Conservation (phyloP, 352 stramenopile species). For the Phytopythium boreale region DNA sequence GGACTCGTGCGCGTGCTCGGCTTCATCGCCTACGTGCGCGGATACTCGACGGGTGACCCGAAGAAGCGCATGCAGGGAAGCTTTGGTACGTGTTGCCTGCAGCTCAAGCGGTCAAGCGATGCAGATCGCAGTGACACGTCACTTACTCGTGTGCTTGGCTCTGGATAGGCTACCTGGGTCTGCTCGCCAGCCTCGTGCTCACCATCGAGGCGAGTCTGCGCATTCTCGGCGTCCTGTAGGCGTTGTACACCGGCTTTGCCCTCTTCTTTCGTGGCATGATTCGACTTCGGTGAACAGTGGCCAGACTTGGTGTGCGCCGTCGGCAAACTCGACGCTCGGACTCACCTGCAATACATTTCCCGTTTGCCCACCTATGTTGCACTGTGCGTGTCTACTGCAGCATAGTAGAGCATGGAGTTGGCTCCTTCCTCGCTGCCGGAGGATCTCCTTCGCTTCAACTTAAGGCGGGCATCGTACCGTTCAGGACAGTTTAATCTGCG, state of each 20-base stretch:
- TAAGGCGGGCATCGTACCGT: background rate
- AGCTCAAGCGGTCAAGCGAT: background rate
- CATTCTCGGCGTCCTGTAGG: conserved; percentile 26
- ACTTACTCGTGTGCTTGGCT: background rate
- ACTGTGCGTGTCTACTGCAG: background rate
- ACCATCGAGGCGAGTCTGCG: conserved; percentile 25
- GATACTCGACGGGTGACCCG: conserved; percentile 61
- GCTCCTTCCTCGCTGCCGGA: no score
- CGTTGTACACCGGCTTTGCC: no score
- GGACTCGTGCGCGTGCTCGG: conserved; percentile 49
- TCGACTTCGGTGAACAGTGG: background rate
- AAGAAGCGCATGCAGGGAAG: conserved; percentile 53
- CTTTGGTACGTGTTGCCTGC: no score
- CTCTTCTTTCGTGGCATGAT: background rate
- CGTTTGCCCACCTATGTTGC: background rate
- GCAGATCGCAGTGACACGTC: background rate
- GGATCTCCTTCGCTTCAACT: background rate
- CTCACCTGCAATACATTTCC: background rate
- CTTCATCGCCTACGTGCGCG: conserved; percentile 65
- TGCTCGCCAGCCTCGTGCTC: conserved; percentile 28
- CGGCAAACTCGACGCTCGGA: background rate
- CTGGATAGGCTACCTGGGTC: conserved; percentile 49
- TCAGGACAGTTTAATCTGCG: background rate
- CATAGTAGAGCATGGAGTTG: no score
- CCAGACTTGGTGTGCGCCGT: background rate